Conservation (phyloP, 768 basidiomycete genomes). For the Bullera alba region DNA sequence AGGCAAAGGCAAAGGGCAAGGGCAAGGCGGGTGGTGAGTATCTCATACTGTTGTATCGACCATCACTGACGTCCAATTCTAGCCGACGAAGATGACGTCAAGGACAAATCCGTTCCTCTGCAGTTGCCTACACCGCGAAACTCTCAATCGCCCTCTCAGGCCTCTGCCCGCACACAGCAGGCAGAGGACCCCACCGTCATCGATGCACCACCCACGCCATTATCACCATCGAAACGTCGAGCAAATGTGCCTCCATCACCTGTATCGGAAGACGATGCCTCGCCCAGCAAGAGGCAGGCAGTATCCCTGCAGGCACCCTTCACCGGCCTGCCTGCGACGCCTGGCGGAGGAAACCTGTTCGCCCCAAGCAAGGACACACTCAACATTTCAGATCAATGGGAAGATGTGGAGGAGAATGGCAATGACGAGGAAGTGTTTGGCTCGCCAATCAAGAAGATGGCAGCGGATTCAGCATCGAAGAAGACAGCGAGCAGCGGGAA, state of each 20-base stretch:
- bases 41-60: neutral
- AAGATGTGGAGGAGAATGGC: slow-evolving; percentile 5
- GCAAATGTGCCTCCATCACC: slow-evolving; percentile 6
- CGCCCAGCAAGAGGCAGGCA: slow-evolving; percentile 23
- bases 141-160: slow-evolving; percentile 9
- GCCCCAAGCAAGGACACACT: neutral
- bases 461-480: neutral
- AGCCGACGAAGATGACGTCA: neutral
- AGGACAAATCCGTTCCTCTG: neutral
- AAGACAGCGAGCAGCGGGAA: neutral
- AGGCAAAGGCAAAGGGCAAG: slow-evolving; percentile 9
- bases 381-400: neutral
- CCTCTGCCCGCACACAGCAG: neutral
- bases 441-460: neutral
- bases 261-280: neutral
- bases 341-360: slow-evolving; percentile 34
- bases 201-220: neutral
- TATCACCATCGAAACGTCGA: slow-evolving; percentile 9
- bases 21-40: slow-evolving; percentile 5
- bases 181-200: neutral
- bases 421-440: slow-evolving; percentile 10
- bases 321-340: slow-evolving; percentile 20
- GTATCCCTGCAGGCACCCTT: slow-evolving; percentile 8
- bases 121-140: slow-evolving; percentile 25
- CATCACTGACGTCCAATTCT: neutral